Evolutionary conservation across 2,329 filamentous ascomycete species (phyloP), one percentile per base, ranked within the genome.

Genomic region (Alternaria dauci): DNA sequence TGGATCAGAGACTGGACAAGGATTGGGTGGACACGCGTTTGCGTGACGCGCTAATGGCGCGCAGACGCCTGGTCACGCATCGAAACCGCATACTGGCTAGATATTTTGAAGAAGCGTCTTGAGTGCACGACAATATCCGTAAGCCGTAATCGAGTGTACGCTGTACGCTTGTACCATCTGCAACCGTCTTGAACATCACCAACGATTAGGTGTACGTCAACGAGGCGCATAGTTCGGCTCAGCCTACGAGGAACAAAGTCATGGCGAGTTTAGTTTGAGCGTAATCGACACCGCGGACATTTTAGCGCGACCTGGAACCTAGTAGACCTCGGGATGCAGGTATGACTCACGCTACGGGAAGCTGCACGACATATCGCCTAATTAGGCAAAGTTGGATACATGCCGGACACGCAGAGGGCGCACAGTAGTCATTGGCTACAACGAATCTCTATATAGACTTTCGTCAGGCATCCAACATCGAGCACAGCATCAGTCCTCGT

Each of bases 61-160:
- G 88, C 69, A 81, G 82, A 7, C 89, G 88, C 68, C 81, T 97
- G 63, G 86, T 91, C 58, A 80, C 78, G 71, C 91, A 94, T 80
- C 83, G 86, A 55, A 79, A 87, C 65, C 84, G 86, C 73, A 81
- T 92, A 61, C 73, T 86, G 16, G 70, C 76, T 50, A 75, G 71
- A 61, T 89, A 85, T 70, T 89, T 81, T 73, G 38, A 66, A 0
- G 43, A 57, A n/a, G 34, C 34, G 8, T 48, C 57, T 23, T 71
- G 58, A 57, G 9, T 58, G 28, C 39, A 39, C 11, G 34, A 36
- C 36, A 18, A 39, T 54, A 26, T 23, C 36, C 30, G 26, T 26
- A 25, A 41, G 34, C 34, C 23, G 5, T 41, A 20, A 8, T 26
- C 41, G 16, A 30, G 41, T 52, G 41, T 41, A 51, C 28, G n/a